Conservation (phyloP, 768 basidiomycete genomes). For the Tephrocybe sp. region DNA sequence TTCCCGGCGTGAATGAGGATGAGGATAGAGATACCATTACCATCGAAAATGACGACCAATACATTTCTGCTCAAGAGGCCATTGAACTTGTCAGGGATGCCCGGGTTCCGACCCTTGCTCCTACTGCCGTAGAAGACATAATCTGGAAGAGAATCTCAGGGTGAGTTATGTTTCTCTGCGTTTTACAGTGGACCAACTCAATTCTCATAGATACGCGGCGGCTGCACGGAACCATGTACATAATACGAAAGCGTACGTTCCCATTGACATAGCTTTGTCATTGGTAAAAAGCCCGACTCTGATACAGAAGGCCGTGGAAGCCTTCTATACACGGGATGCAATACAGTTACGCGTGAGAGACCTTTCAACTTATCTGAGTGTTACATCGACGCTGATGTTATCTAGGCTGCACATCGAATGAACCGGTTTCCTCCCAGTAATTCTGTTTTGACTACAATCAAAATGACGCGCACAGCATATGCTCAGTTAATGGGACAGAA, state of each 20-base stretch:
- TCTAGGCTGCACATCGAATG: slow-evolving; percentile 85
- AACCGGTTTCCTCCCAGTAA: slow-evolving; percentile 79
- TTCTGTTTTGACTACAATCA: slow-evolving; percentile 57
- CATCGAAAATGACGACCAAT: slow-evolving; percentile 41
- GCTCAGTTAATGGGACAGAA: slow-evolving; percentile 91
- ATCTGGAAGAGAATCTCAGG: slow-evolving; percentile 71
- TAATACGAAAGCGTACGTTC: slow-evolving; percentile 73
- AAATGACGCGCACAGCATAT: slow-evolving; percentile 88
- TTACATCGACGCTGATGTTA: too few relatives aligned
- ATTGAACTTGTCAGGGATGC: slow-evolving; percentile 57
- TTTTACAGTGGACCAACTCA: not conserved
- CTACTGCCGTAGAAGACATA: slow-evolving; percentile 54
- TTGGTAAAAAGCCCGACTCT: slow-evolving; percentile 62
- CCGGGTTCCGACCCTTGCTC: slow-evolving; percentile 54
- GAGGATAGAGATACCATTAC: slow-evolving; percentile 42
- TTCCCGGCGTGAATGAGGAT: slow-evolving; percentile 44
- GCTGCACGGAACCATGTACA: slow-evolving; percentile 70
- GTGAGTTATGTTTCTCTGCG: slow-evolving; percentile 33
- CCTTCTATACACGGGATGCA: slow-evolving; percentile 95
- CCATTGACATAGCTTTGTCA: slow-evolving; percentile 74
- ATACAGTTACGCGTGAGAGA: slow-evolving; percentile 76
- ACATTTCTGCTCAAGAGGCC: slow-evolving; percentile 60
- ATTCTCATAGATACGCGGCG: slow-evolving; percentile 60
- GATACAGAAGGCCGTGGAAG: slow-evolving; percentile 83
- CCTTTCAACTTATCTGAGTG: too few relatives aligned